Base-by-base conservation (phyloP, 176 grass and related monocot species). In the Metroxylon sagu region DNA sequence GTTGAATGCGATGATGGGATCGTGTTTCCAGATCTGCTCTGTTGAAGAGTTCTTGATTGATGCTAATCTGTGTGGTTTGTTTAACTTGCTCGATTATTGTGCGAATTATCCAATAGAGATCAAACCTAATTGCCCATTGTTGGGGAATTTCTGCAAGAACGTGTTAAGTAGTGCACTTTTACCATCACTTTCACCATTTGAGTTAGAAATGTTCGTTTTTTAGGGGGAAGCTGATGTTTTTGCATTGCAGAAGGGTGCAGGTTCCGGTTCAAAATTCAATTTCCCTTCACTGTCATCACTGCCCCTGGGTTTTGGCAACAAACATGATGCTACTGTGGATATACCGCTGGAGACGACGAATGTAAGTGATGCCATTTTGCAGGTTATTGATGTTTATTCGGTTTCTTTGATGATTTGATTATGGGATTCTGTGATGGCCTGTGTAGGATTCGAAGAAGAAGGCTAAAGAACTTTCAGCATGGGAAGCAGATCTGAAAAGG, bases 401-500 rank as follows among this genome's bases (percentile, higher is more conserved):
- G 50, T 31, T 31, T 61, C 26, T 23, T 4, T 50, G 19, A 25
- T 65, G 29, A 48, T 1, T 14, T 31, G 35, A 43, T 14, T 43
- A 43, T 43, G 35, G 8, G 35, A 10, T 43, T 43, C 35, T 57
- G 29, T 31, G 31, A 19, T 53, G 52, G 10, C 15, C 14, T 53
- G 16, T 19, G 21, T 70, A 87, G 88, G 80, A 74, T 76, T 93
- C 88, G 25, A 84, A 77, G 29, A 80, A 82, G 49, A 87, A 93
- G 77, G 53, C 67, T 7, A 83, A 74, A 59, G 88, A 93, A 69
- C 77, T 93, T 53, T 72, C 84, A 18, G 65, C 82, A 49, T 93
- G 88, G 88, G 83, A 93, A 62, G 52, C 83, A 60, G 83, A 93
- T 71, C 88, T 93, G 69, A 93, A 77, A 74, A 77, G 76, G 62